Base-by-base conservation (phyloP, 108 stramenopile species). In the Cyclotella choctawhatcheeana region DNA sequence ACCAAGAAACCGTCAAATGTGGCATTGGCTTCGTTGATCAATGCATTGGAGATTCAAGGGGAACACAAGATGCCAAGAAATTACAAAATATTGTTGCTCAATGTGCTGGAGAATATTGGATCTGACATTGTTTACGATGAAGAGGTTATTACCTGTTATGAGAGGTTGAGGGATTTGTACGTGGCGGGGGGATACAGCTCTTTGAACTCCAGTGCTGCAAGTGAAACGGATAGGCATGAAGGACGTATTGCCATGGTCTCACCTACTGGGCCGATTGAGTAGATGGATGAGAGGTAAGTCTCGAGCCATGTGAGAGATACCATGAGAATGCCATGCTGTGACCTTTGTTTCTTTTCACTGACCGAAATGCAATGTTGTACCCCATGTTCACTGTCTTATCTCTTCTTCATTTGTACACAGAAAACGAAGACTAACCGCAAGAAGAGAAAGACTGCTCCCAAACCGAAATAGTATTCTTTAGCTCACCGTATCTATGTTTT, bases 1-100 rank as follows among this genome's bases (percentile, higher is more conserved):
- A 65, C 82, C 14, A 76, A 78, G 47, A 81, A 79, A 30, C 76
- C 82, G 10, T 93, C 89, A 0, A 64, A 76, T 16, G 71, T 88
- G 27, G 91, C 84, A 17, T 45, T 90, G 18, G 91, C 91, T 24
- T 82, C 91, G 0, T 66, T 93, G 3, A 45, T 88, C 21, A 90
- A 81, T 34, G 82, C 91, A 5, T 83, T 93, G 68, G 85, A 88
- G 8, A 61, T 72, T 5, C 73, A 54, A 66, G 77, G 73, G 29
- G 54, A 67, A 17, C 45, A 37, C 12, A 68, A 69, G 37, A 71
- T 84, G 33, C 71, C 74, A 18, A 34, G 71, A 12, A 76, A 58
- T 16, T 45, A 64, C 30, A 77, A 72, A 43, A 37, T 59, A 7
- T 64, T 76, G 34, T 81, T 85, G 35, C 51, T 58, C 6, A 32